Percentiles rank a stretch among this genome's conserved stretches.
phyloP scores from a whole-genome alignment of 257 asterid genomes.

The Anisodus tanguticus region DNA sequence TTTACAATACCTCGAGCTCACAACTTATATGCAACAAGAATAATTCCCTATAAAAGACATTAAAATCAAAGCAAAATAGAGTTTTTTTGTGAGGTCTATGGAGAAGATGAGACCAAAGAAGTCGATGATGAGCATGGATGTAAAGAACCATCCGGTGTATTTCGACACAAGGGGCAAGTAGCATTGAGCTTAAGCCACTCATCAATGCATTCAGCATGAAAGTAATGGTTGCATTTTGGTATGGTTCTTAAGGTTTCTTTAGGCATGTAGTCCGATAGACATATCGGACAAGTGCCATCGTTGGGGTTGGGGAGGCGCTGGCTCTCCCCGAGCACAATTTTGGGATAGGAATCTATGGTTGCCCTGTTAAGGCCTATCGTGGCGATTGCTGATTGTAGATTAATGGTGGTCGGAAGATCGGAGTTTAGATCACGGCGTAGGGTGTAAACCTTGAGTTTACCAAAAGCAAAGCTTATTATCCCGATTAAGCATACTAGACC shows the following conservation, averaged over 20 bases:
- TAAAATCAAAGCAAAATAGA: slow-evolving; percentile 1
- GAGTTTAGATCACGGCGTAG: slow-evolving; percentile 35
- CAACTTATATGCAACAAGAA: slow-evolving; percentile 21
- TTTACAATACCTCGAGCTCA: not conserved
- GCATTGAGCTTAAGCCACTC: slow-evolving; percentile 90
- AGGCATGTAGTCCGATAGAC: slow-evolving; percentile 70
- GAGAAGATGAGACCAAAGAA: slow-evolving; percentile 44
- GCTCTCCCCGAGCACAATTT: slow-evolving; percentile 71
- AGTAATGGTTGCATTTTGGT: slow-evolving; percentile 84
- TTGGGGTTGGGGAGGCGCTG: slow-evolving; percentile 60
- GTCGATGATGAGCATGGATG: slow-evolving; percentile 52
- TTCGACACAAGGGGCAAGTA: slow-evolving; percentile 80
- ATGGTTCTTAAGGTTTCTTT: slow-evolving; percentile 67
- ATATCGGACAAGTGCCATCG: slow-evolving; percentile 71
- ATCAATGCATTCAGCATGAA: slow-evolving; percentile 70
- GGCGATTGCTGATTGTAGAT: slow-evolving; percentile 40
- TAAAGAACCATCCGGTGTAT: slow-evolving; percentile 52
- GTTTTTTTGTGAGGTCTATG: slow-evolving; percentile 38
- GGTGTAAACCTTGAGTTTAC: slow-evolving; percentile 38
- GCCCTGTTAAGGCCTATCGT: slow-evolving; percentile 59
- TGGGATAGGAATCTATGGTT: slow-evolving; percentile 77
- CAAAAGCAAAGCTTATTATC: slow-evolving; percentile 49
- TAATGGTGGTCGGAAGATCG: slow-evolving; percentile 37
- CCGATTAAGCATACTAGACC: slow-evolving; percentile 65
- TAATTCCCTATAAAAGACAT: not conserved